These are phyloP conservation scores for Backusella sp. DNA, from an alignment of 192 early-diverging fungal genomes.

Conservation along the genomic window DNA sequence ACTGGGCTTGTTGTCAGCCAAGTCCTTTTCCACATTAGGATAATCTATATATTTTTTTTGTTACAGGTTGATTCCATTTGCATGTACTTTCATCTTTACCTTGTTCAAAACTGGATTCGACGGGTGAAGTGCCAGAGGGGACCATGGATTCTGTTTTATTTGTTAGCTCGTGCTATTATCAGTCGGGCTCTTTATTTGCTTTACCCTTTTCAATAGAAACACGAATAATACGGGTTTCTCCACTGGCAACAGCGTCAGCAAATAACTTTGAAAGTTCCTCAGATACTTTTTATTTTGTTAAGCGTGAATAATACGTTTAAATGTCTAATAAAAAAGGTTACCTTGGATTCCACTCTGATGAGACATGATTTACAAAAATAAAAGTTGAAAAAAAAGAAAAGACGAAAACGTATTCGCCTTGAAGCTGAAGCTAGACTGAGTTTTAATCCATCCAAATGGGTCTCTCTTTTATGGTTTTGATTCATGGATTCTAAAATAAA, in stretches of 20 bases:
- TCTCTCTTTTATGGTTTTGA: background rate
- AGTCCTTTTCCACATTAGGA: slow-evolving; percentile 1
- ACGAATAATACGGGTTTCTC: slow-evolving; percentile 42
- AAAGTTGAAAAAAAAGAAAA: background rate
- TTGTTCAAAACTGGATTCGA: slow-evolving; percentile 39
- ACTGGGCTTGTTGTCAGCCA: slow-evolving; percentile 56
- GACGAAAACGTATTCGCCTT: background rate
- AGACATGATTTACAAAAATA: slow-evolving; percentile 38
- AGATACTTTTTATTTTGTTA: slow-evolving; percentile 34
- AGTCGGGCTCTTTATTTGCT: background rate
- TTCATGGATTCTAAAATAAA: no score
- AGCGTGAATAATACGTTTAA: background rate
- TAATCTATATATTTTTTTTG: background rate
- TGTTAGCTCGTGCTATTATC: no score
- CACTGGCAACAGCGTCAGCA: slow-evolving; percentile 33
- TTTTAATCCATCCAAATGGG: background rate
- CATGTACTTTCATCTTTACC: slow-evolving; percentile 20
- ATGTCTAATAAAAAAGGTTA: slow-evolving; percentile 6
- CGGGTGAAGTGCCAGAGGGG: slow-evolving; percentile 24
- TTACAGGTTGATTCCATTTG: background rate
- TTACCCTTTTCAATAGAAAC: slow-evolving; percentile 52
- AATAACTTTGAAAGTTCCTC: slow-evolving; percentile 49
- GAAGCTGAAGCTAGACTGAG: background rate
- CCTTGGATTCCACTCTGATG: slow-evolving; percentile 58
- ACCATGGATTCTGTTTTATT: slow-evolving; percentile 34